Evolutionary conservation across 2,329 filamentous ascomycete species (phyloP), one percentile per base, ranked within the genome.

Genomic region (Myriosclerotinia curreyana): DNA sequence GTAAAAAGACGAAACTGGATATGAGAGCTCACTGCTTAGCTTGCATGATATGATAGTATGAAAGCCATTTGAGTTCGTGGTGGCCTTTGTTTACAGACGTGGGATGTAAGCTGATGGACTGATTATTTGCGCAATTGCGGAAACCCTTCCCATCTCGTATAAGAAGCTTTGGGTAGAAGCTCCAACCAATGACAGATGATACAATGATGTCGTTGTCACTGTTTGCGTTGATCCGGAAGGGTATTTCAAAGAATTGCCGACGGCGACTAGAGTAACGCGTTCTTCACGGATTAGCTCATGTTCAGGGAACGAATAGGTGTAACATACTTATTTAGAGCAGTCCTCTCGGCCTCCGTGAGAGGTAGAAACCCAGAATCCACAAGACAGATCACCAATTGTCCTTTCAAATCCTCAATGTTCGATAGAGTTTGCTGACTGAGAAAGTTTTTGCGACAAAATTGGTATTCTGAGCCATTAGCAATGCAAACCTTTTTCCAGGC

Each of bases 31-130:
- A 83, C 87, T 91, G 78, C 80, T 88, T 92, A 3, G 90, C 89
- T 76, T 97, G 93, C 91, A 98, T 96, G 68, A 98, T 96, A 75
- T 96, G 90, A 78, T 98, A 98, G 76, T 96, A 99, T 0, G 91
- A 95, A 52, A 99, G 79, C 86, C 91, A 98, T 72, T 87, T 88
- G 48, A 92, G 79, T 49, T 86, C 84, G 54, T 81, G 79, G 66
- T 80, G 80, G 9, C 81, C 83, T 73, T 92, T 92, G 76, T 98
- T 98, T 69, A 99, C 91, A 1, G 92, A 96, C 0, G 89, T 90
- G 0, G 92, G 90, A 70, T 96, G 92, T 25, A 99, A 79, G 64
- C 87, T 92, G 70, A 99, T 92, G 52, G 85, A 84, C 76, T 98
- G 94, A 74, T 96, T 97, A 78, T 96, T 98, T 60, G 90, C 87